phyloP scores from a whole-genome alignment of 768 basidiomycete species.

The Psilocybe cyanescens region DNA sequence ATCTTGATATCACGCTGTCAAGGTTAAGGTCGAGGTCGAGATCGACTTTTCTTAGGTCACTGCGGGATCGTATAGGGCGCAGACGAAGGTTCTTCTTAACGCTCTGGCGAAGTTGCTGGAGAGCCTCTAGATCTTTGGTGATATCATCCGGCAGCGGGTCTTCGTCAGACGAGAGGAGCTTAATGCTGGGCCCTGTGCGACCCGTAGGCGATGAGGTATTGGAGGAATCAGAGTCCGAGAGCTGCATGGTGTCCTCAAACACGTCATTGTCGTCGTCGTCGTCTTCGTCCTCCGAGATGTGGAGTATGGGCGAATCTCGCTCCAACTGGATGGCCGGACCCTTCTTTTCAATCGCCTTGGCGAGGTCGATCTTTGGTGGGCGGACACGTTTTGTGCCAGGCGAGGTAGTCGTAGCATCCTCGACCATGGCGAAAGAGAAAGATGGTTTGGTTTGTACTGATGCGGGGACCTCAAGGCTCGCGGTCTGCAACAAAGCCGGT shows the following conservation, averaged over 20 bases:
- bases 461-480: neutral
- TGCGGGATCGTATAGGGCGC: slow-evolving; percentile 71
- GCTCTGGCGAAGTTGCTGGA: slow-evolving; percentile 70
- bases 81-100: slow-evolving; percentile 80
- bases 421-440: slow-evolving; percentile 3
- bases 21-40: slow-evolving; percentile 30
- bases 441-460: neutral
- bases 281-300: slow-evolving; percentile 14
- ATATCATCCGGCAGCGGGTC: slow-evolving; percentile 60
- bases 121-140: slow-evolving; percentile 65
- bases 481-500: slow-evolving; percentile 2
- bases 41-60: slow-evolving; percentile 50
- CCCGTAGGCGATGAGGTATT: slow-evolving; percentile 31
- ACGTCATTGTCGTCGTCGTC: slow-evolving; percentile 39
- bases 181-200: slow-evolving; percentile 32
- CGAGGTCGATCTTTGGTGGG: slow-evolving; percentile 56
- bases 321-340: slow-evolving; percentile 39
- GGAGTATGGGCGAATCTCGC: slow-evolving; percentile 33
- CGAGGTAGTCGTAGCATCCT: slow-evolving; percentile 7
- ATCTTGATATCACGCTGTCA: slow-evolving; percentile 30
- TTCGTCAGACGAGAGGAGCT: slow-evolving; percentile 35
- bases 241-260: slow-evolving; percentile 42
- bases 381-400: slow-evolving; percentile 43
- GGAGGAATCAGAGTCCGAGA: slow-evolving; percentile 41
- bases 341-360: slow-evolving; percentile 35